Evolutionary conservation across 2,329 filamentous ascomycete genomes (phyloP), one percentile per base, ranked within the genome.

Genomic region (Ceratocystis albifundus): DNA sequence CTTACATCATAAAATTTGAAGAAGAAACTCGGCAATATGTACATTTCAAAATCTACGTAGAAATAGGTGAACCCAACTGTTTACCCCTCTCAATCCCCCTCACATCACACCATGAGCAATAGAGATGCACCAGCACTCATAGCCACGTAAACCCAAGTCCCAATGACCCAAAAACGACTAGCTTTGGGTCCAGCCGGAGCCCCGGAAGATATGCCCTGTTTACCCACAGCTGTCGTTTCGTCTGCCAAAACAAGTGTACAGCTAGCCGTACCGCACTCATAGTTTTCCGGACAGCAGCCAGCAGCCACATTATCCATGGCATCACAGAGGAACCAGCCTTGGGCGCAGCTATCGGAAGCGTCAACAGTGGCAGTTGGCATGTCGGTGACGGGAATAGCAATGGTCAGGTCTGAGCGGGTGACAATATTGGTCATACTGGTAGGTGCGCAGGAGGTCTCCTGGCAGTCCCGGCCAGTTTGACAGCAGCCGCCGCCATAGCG

Each of bases 401-500:
- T 78, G 0, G 90, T 95, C 1, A 83, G 79, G 5, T 87, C 88
- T 4, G 59, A 48, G 69, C 85, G 80, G 0, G 80, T 82, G 1
- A 92, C 76, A 1, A 91, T 83, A 0, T 86, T 88, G 0, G 85
- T 88, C 1, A 75, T 74, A 0, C 80, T 72, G 0, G 80, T 77
- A 0, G 83, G 76, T 0, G 89, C 88, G 71, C 93, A 97, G 5
- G 87, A 89, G 0, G 88, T 89, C 0, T 86, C 88, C 68, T 88
- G 84, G 76, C 93, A 97, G 76, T 96, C 83, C 22, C 92, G 84
- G 1, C 90, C 92, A 0, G 90, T 91, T 67, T 88, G 88, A 76
- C 93, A 97, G 77, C 93, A 97, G 1, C 83, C 83, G 22, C 90
- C 90, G 15, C 89, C 90, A 68, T 92, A 90, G 68, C 86, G 85